Evolutionary conservation across 2,329 filamentous ascomycete genomes (phyloP).

Genomic region (Sporothrix pseudoabietina): DNA sequence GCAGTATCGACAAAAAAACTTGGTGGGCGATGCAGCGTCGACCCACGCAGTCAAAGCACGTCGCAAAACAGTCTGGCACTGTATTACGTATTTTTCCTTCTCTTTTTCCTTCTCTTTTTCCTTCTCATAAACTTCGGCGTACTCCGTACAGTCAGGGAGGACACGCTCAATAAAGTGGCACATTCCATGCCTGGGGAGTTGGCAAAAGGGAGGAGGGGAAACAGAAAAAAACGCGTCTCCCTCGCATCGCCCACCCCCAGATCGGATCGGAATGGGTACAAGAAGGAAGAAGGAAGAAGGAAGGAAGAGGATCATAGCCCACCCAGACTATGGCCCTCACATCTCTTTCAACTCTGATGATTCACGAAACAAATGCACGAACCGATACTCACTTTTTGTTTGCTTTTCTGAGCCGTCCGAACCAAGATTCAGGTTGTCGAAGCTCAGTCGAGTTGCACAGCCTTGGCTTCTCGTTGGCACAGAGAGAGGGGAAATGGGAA

Average conservation of each 20-base stretch:
- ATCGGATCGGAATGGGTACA: not conserved
- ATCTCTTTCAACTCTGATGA: not conserved
- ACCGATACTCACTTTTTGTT: not conserved
- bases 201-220: not conserved
- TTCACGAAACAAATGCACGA: constrained; percentile 16
- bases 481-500: not conserved
- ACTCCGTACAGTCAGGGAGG: not conserved
- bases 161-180: constrained; percentile 7
- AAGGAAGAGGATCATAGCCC: not conserved
- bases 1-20: not conserved
- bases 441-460: not conserved
- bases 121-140: not conserved
- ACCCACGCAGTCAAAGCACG: not conserved
- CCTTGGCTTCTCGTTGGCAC: not conserved
- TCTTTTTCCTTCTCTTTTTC: not conserved
- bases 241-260: constrained; percentile 7
- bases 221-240: constrained; percentile 11
- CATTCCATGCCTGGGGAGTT: not conserved
- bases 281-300: not conserved
- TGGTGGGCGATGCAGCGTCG: not conserved
- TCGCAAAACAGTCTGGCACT: not conserved
- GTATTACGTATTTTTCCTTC: not conserved
- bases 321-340: not conserved
- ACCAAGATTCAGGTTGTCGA: not conserved
- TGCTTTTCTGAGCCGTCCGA: not conserved